Base-by-base conservation (phyloP, 2,329 filamentous ascomycete genomes). In the Penicillium sp. region DNA sequence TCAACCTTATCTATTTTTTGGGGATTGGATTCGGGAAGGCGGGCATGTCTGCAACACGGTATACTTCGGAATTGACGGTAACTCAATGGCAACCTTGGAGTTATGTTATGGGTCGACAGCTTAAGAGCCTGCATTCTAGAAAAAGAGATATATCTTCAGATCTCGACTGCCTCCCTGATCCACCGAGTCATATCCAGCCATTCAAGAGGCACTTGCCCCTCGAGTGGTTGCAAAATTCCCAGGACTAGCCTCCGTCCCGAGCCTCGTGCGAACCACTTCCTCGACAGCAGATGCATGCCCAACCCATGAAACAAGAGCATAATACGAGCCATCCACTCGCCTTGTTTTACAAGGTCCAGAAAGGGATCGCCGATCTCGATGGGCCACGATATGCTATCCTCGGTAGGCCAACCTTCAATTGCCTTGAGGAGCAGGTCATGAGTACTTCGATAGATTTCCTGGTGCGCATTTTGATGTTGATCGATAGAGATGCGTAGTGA, bases 271-370 rank as follows among this genome's bases (percentile, higher is more conserved):
- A 58, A 60, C 59, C 59, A 60, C 10, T 58, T 58, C 10, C 52
- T 50, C 18, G 59, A 60, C 16, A 52, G 46, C 18, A 60, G 36
- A 55, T 60, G 59, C 33, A 55, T 44, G 4, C 56, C 52, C 11
- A 60, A 36, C 6, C 59, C 59, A 22, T 60, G 59, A 35, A 60
- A 60, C 35, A 60, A 33, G 6, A 60, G 46, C 18, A 60, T 53
- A 6, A 60, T 60, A 16, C 56, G 51, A 19, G 55, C 55, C 24
- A 58, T 58, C 55, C 55, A 58, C 27, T 60, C 47, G 22, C 52
- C 59, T 43, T 60, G 51, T 40, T 55, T 58, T 1, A 53, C 46
- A 16, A 58, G 31, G n/a, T 39, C 41, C 27, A 58, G 39, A 36
- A 58, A 60, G 1, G 52, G 43, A 24, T 60, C 55, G 19, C 55